Percentiles rank a stretch among this genome's conserved stretches.
These are phyloP conservation scores for Syncephalastrum sp. DNA, from an alignment of 371 early-diverging fungal genomes.

Conservation along the genomic window DNA sequence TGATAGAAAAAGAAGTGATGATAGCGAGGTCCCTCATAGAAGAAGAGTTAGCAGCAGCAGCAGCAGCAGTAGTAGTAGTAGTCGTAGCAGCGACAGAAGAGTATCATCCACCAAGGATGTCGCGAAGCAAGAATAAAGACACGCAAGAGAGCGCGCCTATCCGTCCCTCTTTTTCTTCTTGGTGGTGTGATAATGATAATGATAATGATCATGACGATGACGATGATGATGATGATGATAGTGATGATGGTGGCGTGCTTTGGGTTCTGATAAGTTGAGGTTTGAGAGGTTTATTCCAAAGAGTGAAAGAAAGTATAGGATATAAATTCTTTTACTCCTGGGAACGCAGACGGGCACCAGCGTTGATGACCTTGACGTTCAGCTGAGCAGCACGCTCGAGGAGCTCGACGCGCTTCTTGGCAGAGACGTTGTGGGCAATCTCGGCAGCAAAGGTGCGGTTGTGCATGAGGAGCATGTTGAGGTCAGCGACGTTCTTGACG, in stretches of 20 bases:
- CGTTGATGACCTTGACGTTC: constrained; percentile 98
- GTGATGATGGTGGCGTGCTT: constrained; percentile 5
- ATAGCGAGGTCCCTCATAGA: too few species aligned
- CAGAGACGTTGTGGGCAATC: constrained; percentile 97
- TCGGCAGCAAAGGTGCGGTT: constrained; percentile 99
- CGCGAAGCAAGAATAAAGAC: too few species aligned
- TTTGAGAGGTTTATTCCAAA: too few species aligned
- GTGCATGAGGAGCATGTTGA: constrained; percentile 97
- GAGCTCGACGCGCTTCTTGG: constrained; percentile 97
- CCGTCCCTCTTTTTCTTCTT: too few species aligned
- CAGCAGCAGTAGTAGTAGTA: too few species aligned
- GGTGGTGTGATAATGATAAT: too few species aligned
- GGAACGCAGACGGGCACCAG: constrained; percentile 92
- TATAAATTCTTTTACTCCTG: constrained; percentile 65
- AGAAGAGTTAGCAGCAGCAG: too few species aligned
- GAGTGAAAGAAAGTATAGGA: too few species aligned
- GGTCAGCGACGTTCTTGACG: constrained; percentile 93
- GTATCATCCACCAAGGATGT: too few species aligned
- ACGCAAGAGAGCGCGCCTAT: too few species aligned
- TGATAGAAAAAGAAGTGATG: too few species aligned
- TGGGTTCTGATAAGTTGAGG: constrained; percentile 1
- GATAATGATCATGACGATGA: not conserved
- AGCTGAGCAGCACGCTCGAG: constrained; percentile 97
- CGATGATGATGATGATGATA: not conserved
- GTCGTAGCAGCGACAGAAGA: too few species aligned